phyloP scores from a whole-genome alignment of 371 early-diverging fungal species.

The Mucor irregularis region DNA sequence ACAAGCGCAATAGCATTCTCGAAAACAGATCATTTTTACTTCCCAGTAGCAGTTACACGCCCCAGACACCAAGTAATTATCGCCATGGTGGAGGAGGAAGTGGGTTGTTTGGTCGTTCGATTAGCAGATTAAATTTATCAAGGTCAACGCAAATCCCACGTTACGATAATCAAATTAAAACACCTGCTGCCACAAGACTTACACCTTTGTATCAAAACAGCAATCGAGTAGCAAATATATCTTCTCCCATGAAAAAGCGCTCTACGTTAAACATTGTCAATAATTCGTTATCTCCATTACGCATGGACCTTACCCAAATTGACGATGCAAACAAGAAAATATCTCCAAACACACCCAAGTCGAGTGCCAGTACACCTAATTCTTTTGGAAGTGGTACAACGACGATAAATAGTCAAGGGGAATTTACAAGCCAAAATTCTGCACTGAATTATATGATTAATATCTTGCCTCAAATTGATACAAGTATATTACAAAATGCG shows the following conservation, averaged over 20 bases:
- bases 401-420: not conserved
- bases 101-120: constrained; percentile 18
- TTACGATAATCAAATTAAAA: constrained; percentile 6
- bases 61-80: not conserved
- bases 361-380: constrained; percentile 18
- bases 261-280: not conserved
- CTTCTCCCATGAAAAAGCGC: not conserved
- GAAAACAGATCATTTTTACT: constrained; percentile 3
- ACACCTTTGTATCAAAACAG: not conserved
- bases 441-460: constrained; percentile 18
- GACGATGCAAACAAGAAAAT: not conserved
- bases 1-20: not conserved
- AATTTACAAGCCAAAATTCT: not conserved
- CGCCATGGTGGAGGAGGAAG: not conserved
- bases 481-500: constrained; percentile 10
- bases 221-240: no score
- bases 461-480: constrained; percentile 24
- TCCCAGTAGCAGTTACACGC: not conserved
- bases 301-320: no score
- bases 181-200: not conserved
- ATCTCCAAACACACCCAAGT: constrained; percentile 1
- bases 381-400: constrained; percentile 1
- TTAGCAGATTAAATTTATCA: constrained; percentile 16
- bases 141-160: constrained; percentile 20
- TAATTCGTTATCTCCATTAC: constrained; percentile 4